Conservation (phyloP, 257 asterid genomes). For the Perilla frutescens region DNA sequence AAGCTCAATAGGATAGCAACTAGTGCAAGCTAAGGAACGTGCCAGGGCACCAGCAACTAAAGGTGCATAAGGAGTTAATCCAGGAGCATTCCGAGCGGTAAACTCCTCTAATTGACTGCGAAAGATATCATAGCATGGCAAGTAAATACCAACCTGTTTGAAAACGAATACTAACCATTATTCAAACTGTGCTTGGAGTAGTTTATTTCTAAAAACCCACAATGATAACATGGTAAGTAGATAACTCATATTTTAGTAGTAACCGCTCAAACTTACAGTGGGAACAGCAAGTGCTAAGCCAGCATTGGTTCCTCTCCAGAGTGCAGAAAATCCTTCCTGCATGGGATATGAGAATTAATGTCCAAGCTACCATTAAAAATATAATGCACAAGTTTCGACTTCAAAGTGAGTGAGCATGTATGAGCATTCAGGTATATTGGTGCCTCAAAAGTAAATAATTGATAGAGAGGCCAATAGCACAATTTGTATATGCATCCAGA, state of each 20-base stretch:
- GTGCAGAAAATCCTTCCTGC: conserved; percentile 88
- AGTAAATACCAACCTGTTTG: conserved; percentile 85
- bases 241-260: conserved; percentile 12
- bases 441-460: conserved; percentile 8
- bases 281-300: conserved; percentile 92
- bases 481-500: neutral
- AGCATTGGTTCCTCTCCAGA: conserved; percentile 98
- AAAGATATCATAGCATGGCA: conserved; percentile 91
- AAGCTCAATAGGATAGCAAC: conserved; percentile 97
- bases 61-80: conserved; percentile 71
- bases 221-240: neutral
- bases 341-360: conserved; percentile 27
- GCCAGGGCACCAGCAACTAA: conserved; percentile 87
- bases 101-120: conserved; percentile 69
- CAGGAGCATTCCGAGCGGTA: conserved; percentile 58
- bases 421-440: neutral
- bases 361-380: conserved; percentile 1
- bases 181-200: neutral
- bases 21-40: conserved; percentile 87
- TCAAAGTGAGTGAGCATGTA: neutral
- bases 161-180: conserved; percentile 22
- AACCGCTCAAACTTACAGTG: conserved; percentile 63
- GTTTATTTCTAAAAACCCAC: neutral
- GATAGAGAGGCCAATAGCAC: conserved; percentile 7
- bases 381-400: neutral